Conservation (phyloP, 2,329 filamentous ascomycete genomes). For the Aspergillus bombycis region DNA sequence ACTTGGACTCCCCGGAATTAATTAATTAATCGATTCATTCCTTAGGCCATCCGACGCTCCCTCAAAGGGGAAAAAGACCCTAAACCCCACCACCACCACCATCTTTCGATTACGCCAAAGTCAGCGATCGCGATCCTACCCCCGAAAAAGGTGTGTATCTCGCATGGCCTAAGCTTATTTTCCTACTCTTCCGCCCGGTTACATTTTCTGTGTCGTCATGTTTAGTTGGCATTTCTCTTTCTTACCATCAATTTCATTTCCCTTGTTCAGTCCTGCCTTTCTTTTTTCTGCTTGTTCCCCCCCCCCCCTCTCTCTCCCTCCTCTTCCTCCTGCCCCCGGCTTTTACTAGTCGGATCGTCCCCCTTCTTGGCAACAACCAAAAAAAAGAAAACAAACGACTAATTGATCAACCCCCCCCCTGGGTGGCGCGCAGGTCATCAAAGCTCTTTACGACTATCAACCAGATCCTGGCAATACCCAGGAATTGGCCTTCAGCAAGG, state of each 20-base stretch:
- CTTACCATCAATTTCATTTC: not conserved
- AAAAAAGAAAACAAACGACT: not conserved
- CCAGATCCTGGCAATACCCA: constrained; percentile 68
- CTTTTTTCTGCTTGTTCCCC: not conserved
- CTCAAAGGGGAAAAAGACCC: constrained; percentile 84
- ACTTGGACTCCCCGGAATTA: no score
- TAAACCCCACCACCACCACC: constrained; percentile 48
- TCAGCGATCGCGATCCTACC: constrained; percentile 86
- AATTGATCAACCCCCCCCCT: constrained; percentile 22
- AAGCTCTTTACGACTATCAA: constrained; percentile 91
- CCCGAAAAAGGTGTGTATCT: constrained; percentile 78
- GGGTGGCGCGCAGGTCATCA: constrained; percentile 73
- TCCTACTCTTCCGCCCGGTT: not conserved
- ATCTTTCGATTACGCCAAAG: constrained; percentile 77
- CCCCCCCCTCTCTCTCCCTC: constrained; percentile 5
- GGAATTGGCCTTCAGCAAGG: constrained; percentile 87
- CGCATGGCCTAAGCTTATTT: constrained; percentile 11
- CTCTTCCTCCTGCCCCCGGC: constrained; percentile 7
- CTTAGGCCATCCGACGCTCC: constrained; percentile 78
- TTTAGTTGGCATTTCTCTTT: not conserved
- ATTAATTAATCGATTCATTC: not conserved
- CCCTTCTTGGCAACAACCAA: not conserved
- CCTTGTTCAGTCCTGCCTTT: not conserved
- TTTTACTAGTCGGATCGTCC: not conserved
- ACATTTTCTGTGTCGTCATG: not conserved